These are phyloP conservation scores for Fusarium siculi DNA, from an alignment of 2,329 filamentous ascomycete species.

Conservation along the genomic window DNA sequence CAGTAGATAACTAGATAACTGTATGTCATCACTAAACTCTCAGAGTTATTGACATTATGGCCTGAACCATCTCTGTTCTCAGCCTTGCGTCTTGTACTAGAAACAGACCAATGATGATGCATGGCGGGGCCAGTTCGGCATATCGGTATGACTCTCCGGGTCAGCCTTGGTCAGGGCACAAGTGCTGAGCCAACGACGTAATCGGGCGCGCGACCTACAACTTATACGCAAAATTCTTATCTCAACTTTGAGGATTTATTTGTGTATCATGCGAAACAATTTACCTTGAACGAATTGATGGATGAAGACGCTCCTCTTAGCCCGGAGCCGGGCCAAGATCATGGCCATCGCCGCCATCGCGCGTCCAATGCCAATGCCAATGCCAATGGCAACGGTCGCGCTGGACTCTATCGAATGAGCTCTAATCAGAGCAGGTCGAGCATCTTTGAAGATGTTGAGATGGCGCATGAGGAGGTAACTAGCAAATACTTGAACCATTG, in stretches of 20 bases:
- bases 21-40: neutral
- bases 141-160: slow-evolving; percentile 19
- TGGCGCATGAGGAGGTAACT: slow-evolving; percentile 91
- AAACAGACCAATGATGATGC: slow-evolving; percentile 27
- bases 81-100: slow-evolving; percentile 25
- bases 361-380: slow-evolving; percentile 40
- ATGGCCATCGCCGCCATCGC: slow-evolving; percentile 22
- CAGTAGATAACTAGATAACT: neutral
- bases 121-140: slow-evolving; percentile 34
- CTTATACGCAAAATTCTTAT: slow-evolving; percentile 25
- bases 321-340: slow-evolving; percentile 31
- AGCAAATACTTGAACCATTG: neutral
- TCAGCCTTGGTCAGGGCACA: slow-evolving; percentile 39
- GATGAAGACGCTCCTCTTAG: slow-evolving; percentile 42
- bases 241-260: slow-evolving; percentile 1
- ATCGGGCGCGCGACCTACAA: slow-evolving; percentile 31
- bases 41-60: neutral
- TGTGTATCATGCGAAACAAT: slow-evolving; percentile 32
- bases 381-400: slow-evolving; percentile 17
- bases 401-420: slow-evolving; percentile 69
- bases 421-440: slow-evolving; percentile 80
- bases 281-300: slow-evolving; percentile 37
- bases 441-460: slow-evolving; percentile 95
- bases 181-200: slow-evolving; percentile 39
- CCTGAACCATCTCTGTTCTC: neutral